Conservation (phyloP, 179 eudicot species). For the Gypsophila paniculata region DNA sequence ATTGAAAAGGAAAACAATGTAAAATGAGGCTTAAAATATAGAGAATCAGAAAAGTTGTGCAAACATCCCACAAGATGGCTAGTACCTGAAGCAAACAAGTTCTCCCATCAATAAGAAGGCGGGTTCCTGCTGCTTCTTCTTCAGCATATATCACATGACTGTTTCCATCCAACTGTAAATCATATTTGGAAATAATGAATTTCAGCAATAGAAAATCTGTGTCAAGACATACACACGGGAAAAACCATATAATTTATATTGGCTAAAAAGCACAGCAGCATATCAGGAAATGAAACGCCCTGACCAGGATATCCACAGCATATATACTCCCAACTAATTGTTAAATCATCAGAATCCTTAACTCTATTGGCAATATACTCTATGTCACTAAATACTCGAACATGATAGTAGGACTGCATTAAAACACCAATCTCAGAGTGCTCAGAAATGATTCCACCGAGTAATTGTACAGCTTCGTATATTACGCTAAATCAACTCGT, state of each 20-base stretch:
- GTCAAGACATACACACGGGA: background rate
- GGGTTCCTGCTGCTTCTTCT: conserved; percentile 99
- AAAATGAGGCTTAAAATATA: conserved; percentile 16
- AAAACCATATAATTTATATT: background rate
- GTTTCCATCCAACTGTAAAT: conserved; percentile 84
- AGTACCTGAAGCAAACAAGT: conserved; percentile 98
- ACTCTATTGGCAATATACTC: background rate
- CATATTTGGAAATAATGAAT: background rate
- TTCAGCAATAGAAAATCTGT: background rate
- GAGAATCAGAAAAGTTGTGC: conserved; percentile 15
- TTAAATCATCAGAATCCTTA: background rate
- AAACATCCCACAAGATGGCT: conserved; percentile 5
- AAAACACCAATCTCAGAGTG: background rate
- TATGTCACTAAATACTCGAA: background rate
- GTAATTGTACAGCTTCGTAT: background rate
- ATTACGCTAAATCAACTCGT: background rate
- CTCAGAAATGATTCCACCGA: background rate
- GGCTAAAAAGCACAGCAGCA: background rate
- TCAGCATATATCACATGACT: conserved; percentile 98
- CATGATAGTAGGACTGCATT: background rate
- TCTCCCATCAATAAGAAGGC: conserved; percentile 98
- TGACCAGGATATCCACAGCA: background rate
- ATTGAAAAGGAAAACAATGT: conserved; percentile 11
- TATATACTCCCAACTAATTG: background rate
- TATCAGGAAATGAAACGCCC: background rate